Evolutionary conservation across 2,329 filamentous ascomycete species (phyloP).

Genomic region (Colletotrichum sp.): DNA sequence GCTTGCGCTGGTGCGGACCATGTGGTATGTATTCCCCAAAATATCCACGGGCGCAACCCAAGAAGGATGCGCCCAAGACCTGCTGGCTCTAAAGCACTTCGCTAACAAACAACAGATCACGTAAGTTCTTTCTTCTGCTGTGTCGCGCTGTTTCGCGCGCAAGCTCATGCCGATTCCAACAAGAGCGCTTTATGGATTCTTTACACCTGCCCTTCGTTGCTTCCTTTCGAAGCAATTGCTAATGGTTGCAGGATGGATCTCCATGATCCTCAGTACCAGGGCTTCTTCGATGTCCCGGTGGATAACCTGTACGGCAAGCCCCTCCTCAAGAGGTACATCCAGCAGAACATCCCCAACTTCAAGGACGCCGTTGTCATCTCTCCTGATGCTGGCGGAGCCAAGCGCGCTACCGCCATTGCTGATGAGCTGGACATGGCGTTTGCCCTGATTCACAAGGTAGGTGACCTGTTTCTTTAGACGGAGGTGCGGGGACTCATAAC

Average conservation of each 20-base stretch:
- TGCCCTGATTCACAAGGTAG: constrained; percentile 96
- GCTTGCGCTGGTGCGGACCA: constrained; percentile 97
- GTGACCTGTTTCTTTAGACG: constrained; percentile 12
- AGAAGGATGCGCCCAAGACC: not conserved
- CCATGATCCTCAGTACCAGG: constrained; percentile 95
- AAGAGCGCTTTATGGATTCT: not conserved
- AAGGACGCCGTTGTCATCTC: constrained; percentile 91
- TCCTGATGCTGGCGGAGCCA: constrained; percentile 94
- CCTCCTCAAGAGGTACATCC: constrained; percentile 72
- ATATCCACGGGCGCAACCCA: not conserved
- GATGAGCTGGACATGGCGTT: constrained; percentile 94
- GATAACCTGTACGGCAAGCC: constrained; percentile 94
- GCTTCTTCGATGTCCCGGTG: constrained; percentile 98
- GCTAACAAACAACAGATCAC: constrained; percentile 15
- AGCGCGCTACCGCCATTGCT: constrained; percentile 93
- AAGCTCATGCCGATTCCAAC: not conserved
- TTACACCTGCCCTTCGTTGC: not conserved
- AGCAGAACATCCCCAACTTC: constrained; percentile 83
- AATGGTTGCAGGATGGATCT: constrained; percentile 73
- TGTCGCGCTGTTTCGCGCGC: not conserved
- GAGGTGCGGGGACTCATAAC: not conserved
- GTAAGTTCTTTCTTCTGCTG: constrained; percentile 23
- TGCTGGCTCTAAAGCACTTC: not conserved
- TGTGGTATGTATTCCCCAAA: constrained; percentile 49
- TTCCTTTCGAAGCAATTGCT: constrained; percentile 23